phyloP scores from a whole-genome alignment of 495 filamentous ascomycete genomes.

The Tuber borchii region DNA sequence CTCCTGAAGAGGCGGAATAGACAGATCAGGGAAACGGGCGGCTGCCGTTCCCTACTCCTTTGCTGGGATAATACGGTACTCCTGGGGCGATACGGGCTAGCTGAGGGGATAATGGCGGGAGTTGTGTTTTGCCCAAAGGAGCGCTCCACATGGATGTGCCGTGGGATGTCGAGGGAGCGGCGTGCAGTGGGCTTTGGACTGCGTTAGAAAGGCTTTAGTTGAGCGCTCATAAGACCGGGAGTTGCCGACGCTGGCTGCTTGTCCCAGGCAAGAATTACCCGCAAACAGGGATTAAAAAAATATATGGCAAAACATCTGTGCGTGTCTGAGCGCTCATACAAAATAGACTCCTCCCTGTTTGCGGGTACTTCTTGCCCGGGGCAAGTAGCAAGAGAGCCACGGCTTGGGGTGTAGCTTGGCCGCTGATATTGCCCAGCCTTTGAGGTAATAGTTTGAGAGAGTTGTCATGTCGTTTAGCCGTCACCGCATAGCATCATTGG shows the following conservation, averaged over 20 bases:
- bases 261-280: too few species aligned
- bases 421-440: neutral
- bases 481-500: neutral
- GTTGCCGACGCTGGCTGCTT: neutral
- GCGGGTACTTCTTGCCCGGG: too few species aligned
- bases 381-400: neutral
- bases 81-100: neutral
- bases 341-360: too few species aligned
- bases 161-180: neutral
- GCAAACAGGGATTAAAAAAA: too few species aligned
- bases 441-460: neutral
- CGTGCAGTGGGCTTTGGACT: neutral
- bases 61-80: neutral
- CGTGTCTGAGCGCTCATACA: too few species aligned
- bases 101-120: neutral
- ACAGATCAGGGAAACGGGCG: neutral
- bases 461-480: neutral
- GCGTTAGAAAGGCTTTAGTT: neutral
- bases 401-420: neutral
- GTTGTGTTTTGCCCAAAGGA: neutral
- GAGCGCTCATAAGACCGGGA: neutral
- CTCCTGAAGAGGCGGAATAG: neutral
- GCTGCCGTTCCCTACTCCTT: neutral
- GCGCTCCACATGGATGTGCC: neutral
- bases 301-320: too few species aligned